Evolutionary conservation across 805 yeast genomes (phyloP), one percentile per base, ranked within the genome.

Genomic region (Kodamaea kaohsiungensis): DNA sequence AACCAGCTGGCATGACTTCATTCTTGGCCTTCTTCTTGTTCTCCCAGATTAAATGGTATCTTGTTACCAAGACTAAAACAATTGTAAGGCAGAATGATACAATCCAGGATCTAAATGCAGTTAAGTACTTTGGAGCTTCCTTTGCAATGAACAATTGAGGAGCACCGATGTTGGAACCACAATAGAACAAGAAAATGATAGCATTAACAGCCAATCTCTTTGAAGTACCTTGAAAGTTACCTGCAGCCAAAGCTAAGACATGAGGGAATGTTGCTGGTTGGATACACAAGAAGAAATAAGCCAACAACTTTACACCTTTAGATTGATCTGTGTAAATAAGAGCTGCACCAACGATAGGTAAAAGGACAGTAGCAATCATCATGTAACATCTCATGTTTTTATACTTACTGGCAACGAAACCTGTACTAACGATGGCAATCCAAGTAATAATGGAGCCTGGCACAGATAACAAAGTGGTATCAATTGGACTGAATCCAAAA

Each of bases 121-220:
- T 69, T 9, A 62, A 61, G 58, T 78, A 80, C 4, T 57, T 53
- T 19, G 84, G 83, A 1, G 82, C 80, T 59, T 82, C 79, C 2
- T 49, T 54, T 0, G 66, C 66, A 45, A 66, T 65, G 60, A 81
- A 81, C 6, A 82, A 70, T 56, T 80, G 84, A 1, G 87, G 85
- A 1, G 87, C 87, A 49, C 75, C 68, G 43, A 81, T 66, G 61
- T 82, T 84, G 18, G 87, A 87, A 6, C 72, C 78, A 64, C 84
- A 78, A 65, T 76, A 82, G 7, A 79, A 80, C 47, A 83, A 62
- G 42, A 83, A 70, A 54, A 70, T 65, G 30, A 78, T 58, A 1
- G 82, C 79, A 60, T 74, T 80, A 1, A 72, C 76, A 1, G 79
- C 70, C 45, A 73, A 66, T 63, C 81, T 82, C 69, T 84, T 84